phyloP scores from a whole-genome alignment of 2,329 filamentous ascomycete species.

The Talaromyces verruculosus region DNA sequence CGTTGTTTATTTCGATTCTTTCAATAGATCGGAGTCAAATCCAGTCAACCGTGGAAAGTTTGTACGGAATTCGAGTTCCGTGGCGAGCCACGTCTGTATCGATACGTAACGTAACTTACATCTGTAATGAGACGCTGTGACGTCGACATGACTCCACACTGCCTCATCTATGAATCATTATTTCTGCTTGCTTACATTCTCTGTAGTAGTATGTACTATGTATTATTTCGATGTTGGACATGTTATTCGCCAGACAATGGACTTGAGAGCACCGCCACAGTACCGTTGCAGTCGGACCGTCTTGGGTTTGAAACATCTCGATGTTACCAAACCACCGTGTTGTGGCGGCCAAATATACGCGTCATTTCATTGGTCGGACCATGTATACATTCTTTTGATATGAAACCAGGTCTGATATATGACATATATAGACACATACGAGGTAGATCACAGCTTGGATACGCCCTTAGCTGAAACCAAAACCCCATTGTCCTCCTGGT shows the following conservation, averaged over 20 bases:
- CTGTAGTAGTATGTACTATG: no score
- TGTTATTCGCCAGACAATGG: no score
- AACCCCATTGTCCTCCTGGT: slow-evolving; percentile 63
- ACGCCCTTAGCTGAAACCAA: slow-evolving; percentile 52
- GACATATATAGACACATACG: background rate
- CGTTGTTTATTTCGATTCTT: background rate
- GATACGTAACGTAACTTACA: background rate
- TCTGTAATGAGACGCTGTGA: background rate
- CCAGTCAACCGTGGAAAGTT: background rate
- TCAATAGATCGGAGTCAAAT: background rate
- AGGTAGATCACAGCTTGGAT: slow-evolving; percentile 16
- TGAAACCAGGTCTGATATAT: background rate
- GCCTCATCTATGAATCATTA: slow-evolving; percentile 14
- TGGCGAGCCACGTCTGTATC: slow-evolving; percentile 1
- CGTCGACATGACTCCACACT: slow-evolving; percentile 1
- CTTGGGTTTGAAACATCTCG: slow-evolving; percentile 6
- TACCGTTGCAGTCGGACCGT: slow-evolving; percentile 14
- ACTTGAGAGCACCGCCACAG: slow-evolving; percentile 3
- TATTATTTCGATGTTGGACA: no score
- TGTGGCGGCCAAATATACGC: background rate
- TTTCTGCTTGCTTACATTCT: background rate
- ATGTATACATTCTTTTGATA: background rate
- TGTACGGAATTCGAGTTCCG: background rate
- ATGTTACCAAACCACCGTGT: slow-evolving; percentile 9
- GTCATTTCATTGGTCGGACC: background rate